Conservation (phyloP, 352 stramenopile species). For the Phytophthora megakarya region DNA sequence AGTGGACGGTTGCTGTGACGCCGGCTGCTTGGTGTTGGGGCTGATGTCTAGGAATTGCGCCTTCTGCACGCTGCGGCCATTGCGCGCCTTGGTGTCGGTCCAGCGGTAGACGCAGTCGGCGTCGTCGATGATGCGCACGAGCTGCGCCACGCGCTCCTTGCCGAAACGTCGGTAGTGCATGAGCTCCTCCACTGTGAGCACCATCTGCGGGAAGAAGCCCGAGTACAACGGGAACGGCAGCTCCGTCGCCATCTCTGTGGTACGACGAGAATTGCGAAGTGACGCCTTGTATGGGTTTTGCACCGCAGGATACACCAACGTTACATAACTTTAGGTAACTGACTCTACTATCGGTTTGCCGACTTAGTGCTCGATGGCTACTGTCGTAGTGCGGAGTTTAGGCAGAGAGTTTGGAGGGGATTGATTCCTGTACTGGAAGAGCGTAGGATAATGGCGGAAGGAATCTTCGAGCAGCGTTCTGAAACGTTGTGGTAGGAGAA, state of each 20-base stretch:
- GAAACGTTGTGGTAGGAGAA: too few species aligned
- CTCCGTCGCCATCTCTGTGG: constrained; percentile 22
- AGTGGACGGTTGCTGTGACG: constrained; percentile 42
- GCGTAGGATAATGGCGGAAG: neutral
- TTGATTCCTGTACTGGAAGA: constrained; percentile 13
- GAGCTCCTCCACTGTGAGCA: constrained; percentile 71
- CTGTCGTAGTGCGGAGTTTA: neutral
- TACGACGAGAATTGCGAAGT: constrained; percentile 18
- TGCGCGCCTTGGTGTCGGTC: constrained; percentile 42
- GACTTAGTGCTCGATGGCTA: constrained; percentile 11
- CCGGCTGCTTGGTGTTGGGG: constrained; percentile 41
- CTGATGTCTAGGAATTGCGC: constrained; percentile 69
- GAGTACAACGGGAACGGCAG: constrained; percentile 65
- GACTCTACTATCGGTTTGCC: constrained; percentile 20
- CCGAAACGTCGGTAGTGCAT: constrained; percentile 73
- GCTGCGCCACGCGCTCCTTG: constrained; percentile 66
- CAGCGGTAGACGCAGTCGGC: constrained; percentile 78
- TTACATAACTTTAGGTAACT: constrained; percentile 14
- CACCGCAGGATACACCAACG: constrained; percentile 6
- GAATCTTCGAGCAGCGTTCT: constrained; percentile 30
- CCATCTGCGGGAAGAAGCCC: constrained; percentile 82
- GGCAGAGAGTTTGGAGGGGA: constrained; percentile 15
- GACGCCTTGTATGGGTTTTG: constrained; percentile 18
- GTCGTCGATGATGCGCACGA: constrained; percentile 75
- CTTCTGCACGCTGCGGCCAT: constrained; percentile 42